These are phyloP conservation scores for Fomitopsis pulvina DNA, from an alignment of 768 basidiomycete genomes.

Conservation along the genomic window DNA sequence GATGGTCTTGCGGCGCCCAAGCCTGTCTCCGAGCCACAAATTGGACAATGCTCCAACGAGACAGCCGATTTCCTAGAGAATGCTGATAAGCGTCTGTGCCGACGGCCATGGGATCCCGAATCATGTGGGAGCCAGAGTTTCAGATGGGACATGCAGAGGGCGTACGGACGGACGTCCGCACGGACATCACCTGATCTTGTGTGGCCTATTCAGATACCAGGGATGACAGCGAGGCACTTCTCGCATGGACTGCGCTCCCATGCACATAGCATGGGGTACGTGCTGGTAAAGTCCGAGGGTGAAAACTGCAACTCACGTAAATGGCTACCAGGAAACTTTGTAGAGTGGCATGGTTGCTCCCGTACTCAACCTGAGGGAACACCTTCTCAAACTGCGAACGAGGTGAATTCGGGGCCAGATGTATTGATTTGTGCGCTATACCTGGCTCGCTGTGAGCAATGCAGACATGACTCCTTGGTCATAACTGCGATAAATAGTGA, in stretches of 20 bases:
- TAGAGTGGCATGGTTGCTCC: conserved; percentile 43
- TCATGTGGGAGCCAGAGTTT: neutral
- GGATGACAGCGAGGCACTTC: neutral
- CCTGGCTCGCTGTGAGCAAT: conserved; percentile 48
- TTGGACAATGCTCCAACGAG: conserved; percentile 58
- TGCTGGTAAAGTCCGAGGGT: too few relatives aligned
- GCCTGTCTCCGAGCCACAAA: conserved; percentile 50
- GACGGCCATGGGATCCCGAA: neutral
- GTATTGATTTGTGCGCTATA: conserved; percentile 10
- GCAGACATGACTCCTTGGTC: conserved; percentile 73
- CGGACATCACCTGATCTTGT: neutral
- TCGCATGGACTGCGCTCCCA: neutral
- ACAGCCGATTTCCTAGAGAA: conserved; percentile 55
- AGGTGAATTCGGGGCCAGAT: neutral
- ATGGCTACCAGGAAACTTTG: conserved; percentile 56
- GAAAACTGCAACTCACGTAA: conserved; percentile 32
- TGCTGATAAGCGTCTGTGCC: neutral
- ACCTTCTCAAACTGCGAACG: conserved; percentile 42
- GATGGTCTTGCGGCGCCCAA: conserved; percentile 56
- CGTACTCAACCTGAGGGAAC: conserved; percentile 48
- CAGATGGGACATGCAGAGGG: neutral
- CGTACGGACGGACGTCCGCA: neutral
- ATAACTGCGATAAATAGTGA: conserved; percentile 32
- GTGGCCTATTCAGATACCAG: neutral
- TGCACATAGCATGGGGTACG: too few relatives aligned